These are phyloP conservation scores for Trametes polyzona DNA, from an alignment of 1,284 basidiomycete genomes.

Conservation along the genomic window DNA sequence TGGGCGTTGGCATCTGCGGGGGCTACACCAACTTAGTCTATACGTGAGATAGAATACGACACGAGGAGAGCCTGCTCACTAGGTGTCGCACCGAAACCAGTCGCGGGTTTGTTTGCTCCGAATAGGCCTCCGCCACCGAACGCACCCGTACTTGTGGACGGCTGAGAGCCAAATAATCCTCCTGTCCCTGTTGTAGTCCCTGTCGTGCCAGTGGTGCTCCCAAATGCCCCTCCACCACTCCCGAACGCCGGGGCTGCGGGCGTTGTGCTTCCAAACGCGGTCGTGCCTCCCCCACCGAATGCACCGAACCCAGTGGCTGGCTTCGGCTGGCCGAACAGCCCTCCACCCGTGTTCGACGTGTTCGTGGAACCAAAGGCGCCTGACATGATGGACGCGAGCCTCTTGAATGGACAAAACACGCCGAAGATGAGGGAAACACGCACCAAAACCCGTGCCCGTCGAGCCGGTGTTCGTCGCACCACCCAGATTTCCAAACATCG, in stretches of 20 bases:
- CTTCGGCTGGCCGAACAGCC: constrained; percentile 65
- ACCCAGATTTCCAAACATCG: constrained; percentile 74
- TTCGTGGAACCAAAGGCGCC: constrained; percentile 62
- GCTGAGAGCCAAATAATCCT: constrained; percentile 31
- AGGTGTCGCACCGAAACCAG: constrained; percentile 48
- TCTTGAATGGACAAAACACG: background rate
- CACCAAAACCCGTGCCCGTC: constrained; percentile 61
- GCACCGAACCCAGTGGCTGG: constrained; percentile 71
- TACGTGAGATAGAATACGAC: background rate
- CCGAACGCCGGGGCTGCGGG: constrained; percentile 42
- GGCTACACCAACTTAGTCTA: background rate
- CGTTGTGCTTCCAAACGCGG: constrained; percentile 42
- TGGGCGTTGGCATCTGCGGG: constrained; percentile 40
- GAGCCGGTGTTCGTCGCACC: constrained; percentile 40
- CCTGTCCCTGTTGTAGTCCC: constrained; percentile 20
- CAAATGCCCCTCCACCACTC: constrained; percentile 35
- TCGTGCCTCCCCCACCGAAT: constrained; percentile 55
- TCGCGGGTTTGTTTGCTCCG: constrained; percentile 52
- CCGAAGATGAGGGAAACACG: constrained; percentile 32
- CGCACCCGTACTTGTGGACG: constrained; percentile 30
- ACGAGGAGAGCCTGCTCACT: constrained; percentile 29
- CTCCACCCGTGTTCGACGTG: constrained; percentile 42
- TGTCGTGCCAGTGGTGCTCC: constrained; percentile 10
- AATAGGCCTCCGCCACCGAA: constrained; percentile 43
- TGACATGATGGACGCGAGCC: constrained; percentile 9